These are phyloP conservation scores for Kodamaea nitidulidarum DNA, from an alignment of 805 yeast species.

Conservation along the genomic window DNA sequence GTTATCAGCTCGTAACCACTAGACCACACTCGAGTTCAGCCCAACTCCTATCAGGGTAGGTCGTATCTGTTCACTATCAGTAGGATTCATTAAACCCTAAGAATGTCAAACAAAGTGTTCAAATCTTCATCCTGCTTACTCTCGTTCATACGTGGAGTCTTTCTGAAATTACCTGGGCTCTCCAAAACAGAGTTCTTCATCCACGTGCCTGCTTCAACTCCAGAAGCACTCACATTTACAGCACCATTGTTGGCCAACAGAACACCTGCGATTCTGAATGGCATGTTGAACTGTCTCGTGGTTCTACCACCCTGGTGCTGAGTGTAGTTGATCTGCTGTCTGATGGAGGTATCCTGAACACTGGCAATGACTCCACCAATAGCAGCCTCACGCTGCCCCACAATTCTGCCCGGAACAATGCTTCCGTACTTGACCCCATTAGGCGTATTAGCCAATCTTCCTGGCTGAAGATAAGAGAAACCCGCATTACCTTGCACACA, in stretches of 20 bases:
- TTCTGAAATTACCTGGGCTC: slow-evolving; percentile 4
- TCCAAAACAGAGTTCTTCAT: slow-evolving; percentile 17
- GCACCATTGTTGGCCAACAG: slow-evolving; percentile 36
- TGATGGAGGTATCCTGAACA: slow-evolving; percentile 29
- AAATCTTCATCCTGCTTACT: slow-evolving; percentile 8
- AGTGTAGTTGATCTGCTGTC: slow-evolving; percentile 33
- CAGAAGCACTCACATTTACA: slow-evolving; percentile 36
- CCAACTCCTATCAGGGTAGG: no score
- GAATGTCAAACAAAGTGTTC: slow-evolving; percentile 8
- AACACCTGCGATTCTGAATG: slow-evolving; percentile 39
- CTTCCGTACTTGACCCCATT: slow-evolving; percentile 56
- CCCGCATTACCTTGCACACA: slow-evolving; percentile 66
- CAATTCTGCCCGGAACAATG: slow-evolving; percentile 67
- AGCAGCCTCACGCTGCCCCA: slow-evolving; percentile 48
- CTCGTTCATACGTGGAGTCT: slow-evolving; percentile 6
- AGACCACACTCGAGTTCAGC: no score
- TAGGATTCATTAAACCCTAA: slow-evolving; percentile 8
- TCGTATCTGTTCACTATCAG: no score
- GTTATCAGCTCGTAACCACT: no score
- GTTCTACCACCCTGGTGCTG: slow-evolving; percentile 36
- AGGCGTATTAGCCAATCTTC: slow-evolving; percentile 66
- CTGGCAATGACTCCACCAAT: slow-evolving; percentile 53
- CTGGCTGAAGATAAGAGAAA: slow-evolving; percentile 62
- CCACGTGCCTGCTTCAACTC: slow-evolving; percentile 40
- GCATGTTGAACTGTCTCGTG: slow-evolving; percentile 42